phyloP scores from a whole-genome alignment of 176 grass and related monocot species.

The Otatea glauca region DNA sequence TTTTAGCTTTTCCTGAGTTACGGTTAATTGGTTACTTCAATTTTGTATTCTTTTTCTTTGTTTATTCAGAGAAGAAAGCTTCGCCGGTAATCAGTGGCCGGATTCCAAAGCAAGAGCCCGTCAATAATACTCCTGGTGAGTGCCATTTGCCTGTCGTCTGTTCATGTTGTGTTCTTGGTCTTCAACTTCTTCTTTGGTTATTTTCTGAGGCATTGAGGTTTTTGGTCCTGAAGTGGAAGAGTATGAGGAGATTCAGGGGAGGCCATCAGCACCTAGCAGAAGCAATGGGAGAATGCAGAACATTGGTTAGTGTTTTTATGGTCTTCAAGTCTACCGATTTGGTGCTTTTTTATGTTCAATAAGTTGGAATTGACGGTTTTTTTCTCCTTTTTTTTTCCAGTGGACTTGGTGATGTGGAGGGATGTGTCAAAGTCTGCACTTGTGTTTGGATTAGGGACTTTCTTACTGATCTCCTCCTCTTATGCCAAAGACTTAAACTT shows the following conservation, averaged over 20 bases:
- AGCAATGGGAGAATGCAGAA: constrained; percentile 75
- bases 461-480: constrained; percentile 81
- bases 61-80: constrained; percentile 63
- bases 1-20: neutral
- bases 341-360: neutral
- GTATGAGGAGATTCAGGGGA: constrained; percentile 57
- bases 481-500: constrained; percentile 88
- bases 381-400: constrained; percentile 33
- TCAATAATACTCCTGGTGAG: constrained; percentile 52
- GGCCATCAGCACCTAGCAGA: constrained; percentile 40
- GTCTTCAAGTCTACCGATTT: neutral
- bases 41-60: neutral
- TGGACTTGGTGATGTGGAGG: constrained; percentile 97
- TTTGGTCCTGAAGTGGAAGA: constrained; percentile 56
- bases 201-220: constrained; percentile 17
- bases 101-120: constrained; percentile 59
- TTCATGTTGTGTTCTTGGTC: constrained; percentile 42
- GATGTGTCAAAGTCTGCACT: constrained; percentile 88
- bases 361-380: neutral
- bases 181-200: constrained; percentile 9
- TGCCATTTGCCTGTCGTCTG: constrained; percentile 23
- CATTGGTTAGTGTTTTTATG: constrained; percentile 63
- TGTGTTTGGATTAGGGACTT: constrained; percentile 91
- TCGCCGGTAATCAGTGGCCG: constrained; percentile 12
- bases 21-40: neutral